Evolutionary conservation across 495 filamentous ascomycete genomes (phyloP).

Genomic region (Annulohypoxylon moriforme): DNA sequence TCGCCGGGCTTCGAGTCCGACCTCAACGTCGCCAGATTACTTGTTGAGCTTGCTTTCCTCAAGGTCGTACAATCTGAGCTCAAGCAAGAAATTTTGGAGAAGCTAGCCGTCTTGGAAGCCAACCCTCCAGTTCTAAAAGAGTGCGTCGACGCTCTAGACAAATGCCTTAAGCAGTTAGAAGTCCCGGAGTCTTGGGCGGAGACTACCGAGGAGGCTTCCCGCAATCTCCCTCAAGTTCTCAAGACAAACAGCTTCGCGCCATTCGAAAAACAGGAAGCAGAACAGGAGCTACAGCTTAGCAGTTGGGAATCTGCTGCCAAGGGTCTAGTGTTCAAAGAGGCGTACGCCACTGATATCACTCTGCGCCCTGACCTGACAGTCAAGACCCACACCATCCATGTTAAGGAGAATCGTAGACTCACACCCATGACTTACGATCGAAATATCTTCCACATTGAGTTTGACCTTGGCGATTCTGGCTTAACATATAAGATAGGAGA

Average conservation of each 20-base stretch:
- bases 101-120: slow-evolving; percentile 46
- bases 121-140: slow-evolving; percentile 65
- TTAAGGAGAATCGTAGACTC: slow-evolving; percentile 94
- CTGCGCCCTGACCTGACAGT: slow-evolving; percentile 87
- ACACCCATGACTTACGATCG: slow-evolving; percentile 92
- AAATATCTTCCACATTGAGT: slow-evolving; percentile 99
- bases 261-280: slow-evolving; percentile 80
- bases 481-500: slow-evolving; percentile 97
- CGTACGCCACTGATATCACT: slow-evolving; percentile 75
- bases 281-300: slow-evolving; percentile 72
- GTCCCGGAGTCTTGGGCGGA: slow-evolving; percentile 83
- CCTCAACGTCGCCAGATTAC: slow-evolving; percentile 61
- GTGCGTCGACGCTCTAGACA: slow-evolving; percentile 73
- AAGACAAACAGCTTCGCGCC: slow-evolving; percentile 81
- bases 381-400: slow-evolving; percentile 87
- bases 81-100: slow-evolving; percentile 60
- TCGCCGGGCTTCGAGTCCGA: slow-evolving; percentile 73
- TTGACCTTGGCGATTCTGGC: slow-evolving; percentile 89
- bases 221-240: slow-evolving; percentile 68
- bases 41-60: slow-evolving; percentile 84
- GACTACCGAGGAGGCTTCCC: slow-evolving; percentile 65
- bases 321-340: slow-evolving; percentile 93
- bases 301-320: slow-evolving; percentile 86
- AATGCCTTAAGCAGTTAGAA: slow-evolving; percentile 75
- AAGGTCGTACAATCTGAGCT: slow-evolving; percentile 73